Base-by-base conservation (phyloP, 768 basidiomycete genomes). In the Mycena pura region DNA sequence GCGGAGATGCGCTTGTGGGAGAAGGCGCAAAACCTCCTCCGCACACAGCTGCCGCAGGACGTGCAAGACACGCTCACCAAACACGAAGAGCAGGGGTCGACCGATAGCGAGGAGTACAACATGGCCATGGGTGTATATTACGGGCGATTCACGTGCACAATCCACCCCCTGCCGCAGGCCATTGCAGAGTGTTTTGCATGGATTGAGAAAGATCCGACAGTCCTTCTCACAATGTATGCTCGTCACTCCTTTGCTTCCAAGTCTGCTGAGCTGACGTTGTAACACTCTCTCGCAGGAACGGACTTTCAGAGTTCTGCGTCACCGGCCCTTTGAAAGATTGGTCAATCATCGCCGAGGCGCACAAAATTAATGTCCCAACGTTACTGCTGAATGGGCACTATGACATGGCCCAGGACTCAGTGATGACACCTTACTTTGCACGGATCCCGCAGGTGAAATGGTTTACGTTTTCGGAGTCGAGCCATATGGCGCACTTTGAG, bases 1-100 rank as follows among this genome's bases (percentile, higher is more conserved):
- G 78, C 84, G 8, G 76, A 78, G 5, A 79, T 80, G 70, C 57
- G 63, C n/a, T 67, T 84, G 22, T 85, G 80, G 78, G 70, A 65
- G 0, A 44, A 69, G 44, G 65, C 65, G 2, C 65, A 68, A 27
- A 65, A 65, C 25, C 49, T 53, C 19, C 60, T 77, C n/a, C 68
- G 70, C 7, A 55, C 57, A 11, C 53, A 63, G 47, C 65, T 80
- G 25, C 74, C 78, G 6, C 50, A 68, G 39, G 74, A 75, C 17
- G 67, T 76, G 7, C 74, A 74, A 60, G 76, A 71, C 22, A 40
- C 65, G 6, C 53, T 79, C 5, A 41, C 49, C 17, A 68, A 69
- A 57, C 69, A 76, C 63, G 76, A 79, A 62, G 44, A 48, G 21
- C 65, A 61, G 0, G 72, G 71, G 11, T 76, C 69, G 32, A 72